Evolutionary conservation across 2,329 filamentous ascomycete species (phyloP), one percentile per base, ranked within the genome.

Genomic region (Fusarium humuli): DNA sequence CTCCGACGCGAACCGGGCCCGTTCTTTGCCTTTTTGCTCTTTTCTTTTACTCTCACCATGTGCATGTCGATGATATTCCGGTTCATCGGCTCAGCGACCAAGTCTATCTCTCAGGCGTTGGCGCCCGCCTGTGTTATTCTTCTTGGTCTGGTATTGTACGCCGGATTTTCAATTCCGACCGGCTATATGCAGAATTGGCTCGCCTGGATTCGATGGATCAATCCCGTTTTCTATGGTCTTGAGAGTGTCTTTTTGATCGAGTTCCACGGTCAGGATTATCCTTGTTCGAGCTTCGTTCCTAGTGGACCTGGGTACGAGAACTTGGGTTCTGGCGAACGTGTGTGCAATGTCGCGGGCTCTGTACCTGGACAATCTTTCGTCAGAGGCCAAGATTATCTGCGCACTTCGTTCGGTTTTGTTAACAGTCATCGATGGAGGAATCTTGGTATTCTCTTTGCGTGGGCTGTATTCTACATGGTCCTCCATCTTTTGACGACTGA

Each of bases 201-300:
- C 13, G 85, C 86, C 3, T 92, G 89, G 88, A 85, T 87, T 23
- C 81, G 86, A 29, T 92, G 90, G 90, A 86, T 91, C 58, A 88
- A 87, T 54, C 76, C 89, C 4, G 84, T 91, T 13, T 85, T 83
- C 5, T 91, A 91, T 65, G 88, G 84, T 0, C 91, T 91, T 70
- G 89, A 92, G 71, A 81, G 83, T 2, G 79, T 91, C 12, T 86
- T 89, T 83, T 79, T 87, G 57, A 91, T 91, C 74, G 90, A 92
- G 68, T 87, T 88, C 55, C 79, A 82, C 23, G 81, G 82, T 12
- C 81, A 80, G 13, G 69, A 79, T 4, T 87, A 86, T 40, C 73
- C 78, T 1, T 90, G 88, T 64, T 80, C 83, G 2, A 73, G 47
- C 3, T 76, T 77, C 30, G 74, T 80, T 3, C 79, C 80, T 0